Conservation (phyloP, 2,329 filamentous ascomycete genomes). For the Penicillium janthinellum region DNA sequence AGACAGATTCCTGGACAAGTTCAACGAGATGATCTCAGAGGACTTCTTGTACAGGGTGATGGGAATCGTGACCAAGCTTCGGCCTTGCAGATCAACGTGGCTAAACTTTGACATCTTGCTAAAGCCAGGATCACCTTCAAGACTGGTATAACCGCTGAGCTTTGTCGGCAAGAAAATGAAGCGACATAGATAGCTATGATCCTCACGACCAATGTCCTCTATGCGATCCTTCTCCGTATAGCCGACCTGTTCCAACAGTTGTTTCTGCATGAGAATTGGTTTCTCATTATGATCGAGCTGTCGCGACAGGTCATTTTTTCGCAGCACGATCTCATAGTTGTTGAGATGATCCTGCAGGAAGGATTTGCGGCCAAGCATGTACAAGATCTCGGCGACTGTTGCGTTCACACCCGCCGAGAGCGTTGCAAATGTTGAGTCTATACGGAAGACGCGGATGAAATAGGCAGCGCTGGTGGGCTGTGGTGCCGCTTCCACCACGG, state of each 20-base stretch:
- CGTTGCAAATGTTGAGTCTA: conserved; percentile 91
- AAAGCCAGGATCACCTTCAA: conserved; percentile 76
- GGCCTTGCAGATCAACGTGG: conserved; percentile 86
- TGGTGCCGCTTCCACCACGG: conserved; percentile 15
- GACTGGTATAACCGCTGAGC: conserved; percentile 68
- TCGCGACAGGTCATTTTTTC: conserved; percentile 85
- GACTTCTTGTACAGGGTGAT: conserved; percentile 92
- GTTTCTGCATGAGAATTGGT: conserved; percentile 88
- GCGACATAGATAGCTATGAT: conserved; percentile 94
- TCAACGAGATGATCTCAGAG: conserved; percentile 89
- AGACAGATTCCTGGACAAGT: conserved; percentile 87
- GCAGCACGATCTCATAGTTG: conserved; percentile 94
- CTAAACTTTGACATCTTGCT: conserved; percentile 86
- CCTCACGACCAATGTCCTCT: conserved; percentile 89
- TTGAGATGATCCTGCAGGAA: conserved; percentile 86
- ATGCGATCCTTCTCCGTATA: conserved; percentile 85
- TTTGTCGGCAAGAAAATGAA: conserved; percentile 93
- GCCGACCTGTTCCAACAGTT: conserved; percentile 84
- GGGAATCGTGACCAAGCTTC: conserved; percentile 86
- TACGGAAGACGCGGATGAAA: conserved; percentile 93
- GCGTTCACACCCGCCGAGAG: conserved; percentile 82
- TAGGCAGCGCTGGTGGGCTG: conserved; percentile 58
- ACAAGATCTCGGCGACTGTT: conserved; percentile 81
- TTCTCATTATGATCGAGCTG: conserved; percentile 77
- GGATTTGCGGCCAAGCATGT: conserved; percentile 91